phyloP scores from a whole-genome alignment of 306 rosid species.

The Prinsepia uniflora region DNA sequence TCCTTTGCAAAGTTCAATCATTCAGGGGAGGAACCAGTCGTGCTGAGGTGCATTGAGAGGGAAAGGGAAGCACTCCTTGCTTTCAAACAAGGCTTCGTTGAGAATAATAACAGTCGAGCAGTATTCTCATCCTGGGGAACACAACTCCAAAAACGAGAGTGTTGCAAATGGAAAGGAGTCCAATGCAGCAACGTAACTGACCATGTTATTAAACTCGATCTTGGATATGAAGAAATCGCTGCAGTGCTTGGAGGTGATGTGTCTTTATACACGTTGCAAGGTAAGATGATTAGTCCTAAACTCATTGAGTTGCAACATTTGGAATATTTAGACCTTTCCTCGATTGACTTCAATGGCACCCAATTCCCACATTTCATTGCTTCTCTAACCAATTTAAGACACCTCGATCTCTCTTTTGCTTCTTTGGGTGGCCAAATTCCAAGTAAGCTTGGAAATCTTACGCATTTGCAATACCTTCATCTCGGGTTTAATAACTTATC shows the following conservation, averaged over 20 bases:
- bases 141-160: neutral
- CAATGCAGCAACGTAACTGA: neutral
- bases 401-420: constrained; percentile 2
- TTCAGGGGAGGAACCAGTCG: too few species aligned
- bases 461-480: too few species aligned
- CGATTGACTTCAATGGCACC: too few species aligned
- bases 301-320: neutral
- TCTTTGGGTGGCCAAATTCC: neutral
- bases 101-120: neutral
- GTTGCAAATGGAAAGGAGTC: neutral
- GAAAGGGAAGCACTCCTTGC: constrained; percentile 1
- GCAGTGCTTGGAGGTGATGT: too few species aligned
- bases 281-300: constrained; percentile 12
- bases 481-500: too few species aligned
- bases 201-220: neutral
- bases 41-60: neutral
- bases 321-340: neutral
- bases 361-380: too few species aligned
- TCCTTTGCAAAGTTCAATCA: too few species aligned
- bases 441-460: neutral
- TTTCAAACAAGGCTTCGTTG: neutral
- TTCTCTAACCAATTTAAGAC: neutral
- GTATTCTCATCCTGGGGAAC: neutral
- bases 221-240: too few species aligned
- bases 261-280: too few species aligned